phyloP scores from a whole-genome alignment of 441 rosid genomes.

The Euphorbia schlechtendalii region DNA sequence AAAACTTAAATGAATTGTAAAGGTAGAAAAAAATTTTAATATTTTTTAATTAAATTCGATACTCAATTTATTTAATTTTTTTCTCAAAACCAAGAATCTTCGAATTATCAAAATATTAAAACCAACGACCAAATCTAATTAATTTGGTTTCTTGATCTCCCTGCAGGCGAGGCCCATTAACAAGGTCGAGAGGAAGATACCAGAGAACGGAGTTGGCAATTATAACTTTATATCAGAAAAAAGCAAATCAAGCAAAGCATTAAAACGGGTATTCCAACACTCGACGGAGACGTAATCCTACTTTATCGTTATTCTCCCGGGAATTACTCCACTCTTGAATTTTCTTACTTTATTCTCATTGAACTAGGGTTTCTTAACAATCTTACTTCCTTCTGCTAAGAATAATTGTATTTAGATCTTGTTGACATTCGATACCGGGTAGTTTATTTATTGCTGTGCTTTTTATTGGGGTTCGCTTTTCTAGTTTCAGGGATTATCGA shows the following conservation, averaged over 20 bases:
- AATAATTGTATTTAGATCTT: not conserved
- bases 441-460: not conserved
- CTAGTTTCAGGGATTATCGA: slow-evolving; percentile 5
- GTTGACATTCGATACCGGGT: not conserved
- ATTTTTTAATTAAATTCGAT: no score
- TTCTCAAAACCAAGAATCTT: no score
- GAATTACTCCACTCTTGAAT: not conserved
- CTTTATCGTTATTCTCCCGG: not conserved
- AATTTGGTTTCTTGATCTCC: no score
- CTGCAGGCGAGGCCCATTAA: no score
- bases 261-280: not conserved
- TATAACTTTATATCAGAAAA: not conserved
- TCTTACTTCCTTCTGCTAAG: not conserved
- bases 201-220: not conserved
- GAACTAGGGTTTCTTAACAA: not conserved
- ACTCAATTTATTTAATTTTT: no score
- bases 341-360: not conserved
- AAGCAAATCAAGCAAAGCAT: slow-evolving; percentile 5
- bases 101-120: no score
- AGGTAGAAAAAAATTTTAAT: no score
- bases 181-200: no score
- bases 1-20: no score
- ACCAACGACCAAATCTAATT: no score
- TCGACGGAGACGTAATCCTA: not conserved
- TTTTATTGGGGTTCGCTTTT: not conserved